Base-by-base conservation (phyloP, 352 stramenopile species). In the Globisporangium nodosum region DNA sequence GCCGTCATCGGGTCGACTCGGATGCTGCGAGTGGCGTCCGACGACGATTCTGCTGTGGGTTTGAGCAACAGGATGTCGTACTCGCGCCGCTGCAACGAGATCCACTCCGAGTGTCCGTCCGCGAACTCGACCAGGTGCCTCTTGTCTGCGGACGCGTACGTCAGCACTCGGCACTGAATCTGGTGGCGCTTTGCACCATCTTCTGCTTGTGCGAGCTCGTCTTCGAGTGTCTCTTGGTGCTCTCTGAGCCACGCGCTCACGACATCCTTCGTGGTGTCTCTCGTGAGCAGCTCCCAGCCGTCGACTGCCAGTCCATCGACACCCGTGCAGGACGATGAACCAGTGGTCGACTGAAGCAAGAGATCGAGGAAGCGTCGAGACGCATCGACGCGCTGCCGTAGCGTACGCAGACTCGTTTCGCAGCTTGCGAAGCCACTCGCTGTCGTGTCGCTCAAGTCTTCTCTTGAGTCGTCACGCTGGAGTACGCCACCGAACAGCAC, bases 71-170 rank as follows among this genome's bases (percentile, higher is more conserved):
- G 49, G 3, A 86, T 33, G 30, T 84, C 72, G 54, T 76, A 88
- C 58, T 88, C 78, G 27, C 69, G 66, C 3, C 42, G 16, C 3
- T 51, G 12, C 1, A 90, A 63, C 13, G 66, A 56, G 21, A 79
- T 53, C 81, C 81, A 88, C 30, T 70, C 56, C 4, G 67, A 76
- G 49, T 65, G 69, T 4, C 78, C 81, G 50, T 90, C 73, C 1
- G 65, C 43, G 54, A 85, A 88, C 52, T 88, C 76, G 18, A 87
- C 16, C 31, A 89, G 57, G 60, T 89, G 73, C 12, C 62, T 63
- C 0, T 7, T 4, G 31, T 72, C 78, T 5, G 30, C 61, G 0
- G 37, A 18, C 0, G 73, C 55, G 37, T 78, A 87, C 35, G 70
- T 81, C 12, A 88, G 60, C 30, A 87, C 64, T 42, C 76, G 74